Evolutionary conservation across 2,329 filamentous ascomycete species (phyloP).

Genomic region (Ceratocystis ficicola): DNA sequence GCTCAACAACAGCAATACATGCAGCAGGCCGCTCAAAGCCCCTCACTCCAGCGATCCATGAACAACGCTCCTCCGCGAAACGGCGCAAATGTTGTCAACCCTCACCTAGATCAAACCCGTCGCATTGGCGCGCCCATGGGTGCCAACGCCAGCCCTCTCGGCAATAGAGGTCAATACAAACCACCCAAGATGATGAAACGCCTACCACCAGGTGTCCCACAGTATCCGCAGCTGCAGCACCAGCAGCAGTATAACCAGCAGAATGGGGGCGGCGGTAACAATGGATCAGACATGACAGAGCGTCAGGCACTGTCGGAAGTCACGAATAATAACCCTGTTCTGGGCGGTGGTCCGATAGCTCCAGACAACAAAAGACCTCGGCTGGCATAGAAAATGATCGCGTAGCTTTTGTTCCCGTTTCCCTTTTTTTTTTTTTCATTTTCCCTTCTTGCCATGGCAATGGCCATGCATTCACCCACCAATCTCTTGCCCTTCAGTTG

Average conservation of each 20-base stretch:
- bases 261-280: neutral
- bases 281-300: constrained; percentile 16
- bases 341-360: constrained; percentile 25
- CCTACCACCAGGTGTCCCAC: constrained; percentile 29
- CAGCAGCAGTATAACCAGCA: constrained; percentile 22
- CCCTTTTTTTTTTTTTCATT: too few species aligned
- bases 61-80: constrained; percentile 26
- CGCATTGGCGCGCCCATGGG: constrained; percentile 45
- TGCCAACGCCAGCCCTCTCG: constrained; percentile 41
- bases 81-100: constrained; percentile 39
- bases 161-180: constrained; percentile 46
- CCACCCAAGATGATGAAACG: constrained; percentile 47
- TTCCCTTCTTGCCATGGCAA: neutral
- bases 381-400: constrained; percentile 28
- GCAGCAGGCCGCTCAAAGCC: constrained; percentile 19
- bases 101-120: constrained; percentile 41
- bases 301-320: constrained; percentile 42
- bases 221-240: constrained; percentile 26
- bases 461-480: too few species aligned
- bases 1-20: constrained; percentile 23
- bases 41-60: constrained; percentile 16
- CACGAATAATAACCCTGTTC: constrained; percentile 33
- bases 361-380: constrained; percentile 44
- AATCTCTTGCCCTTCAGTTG: too few species aligned
- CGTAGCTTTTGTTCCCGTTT: neutral